These are phyloP conservation scores for Penicillium ochrochloron DNA, from an alignment of 495 filamentous ascomycete genomes.

Conservation along the genomic window DNA sequence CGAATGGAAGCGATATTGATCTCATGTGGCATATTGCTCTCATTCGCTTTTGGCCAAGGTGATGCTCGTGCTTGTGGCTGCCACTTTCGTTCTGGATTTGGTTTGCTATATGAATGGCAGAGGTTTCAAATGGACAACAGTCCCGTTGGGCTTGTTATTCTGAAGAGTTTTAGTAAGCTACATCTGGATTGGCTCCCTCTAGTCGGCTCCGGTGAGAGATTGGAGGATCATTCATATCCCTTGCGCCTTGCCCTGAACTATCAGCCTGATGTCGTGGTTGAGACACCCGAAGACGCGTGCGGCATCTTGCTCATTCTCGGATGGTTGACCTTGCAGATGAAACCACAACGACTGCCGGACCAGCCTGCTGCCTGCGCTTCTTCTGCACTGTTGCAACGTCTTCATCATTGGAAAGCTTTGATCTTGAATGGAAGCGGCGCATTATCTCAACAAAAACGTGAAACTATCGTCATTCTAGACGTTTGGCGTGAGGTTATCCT, in stretches of 20 bases:
- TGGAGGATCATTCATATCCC: too few species aligned
- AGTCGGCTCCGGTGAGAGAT: too few species aligned
- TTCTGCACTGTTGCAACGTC: conserved; percentile 8
- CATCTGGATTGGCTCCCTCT: neutral
- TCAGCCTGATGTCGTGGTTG: too few species aligned
- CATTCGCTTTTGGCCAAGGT: conserved; percentile 50
- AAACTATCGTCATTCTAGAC: conserved; percentile 15
- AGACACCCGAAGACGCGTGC: too few species aligned
- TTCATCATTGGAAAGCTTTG: conserved; percentile 12
- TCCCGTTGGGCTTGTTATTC: neutral
- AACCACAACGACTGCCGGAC: too few species aligned
- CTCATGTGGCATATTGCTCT: conserved; percentile 51
- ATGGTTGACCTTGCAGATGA: too few species aligned
- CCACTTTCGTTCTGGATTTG: conserved; percentile 20
- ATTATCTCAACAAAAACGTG: neutral
- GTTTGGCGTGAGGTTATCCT: conserved; percentile 23
- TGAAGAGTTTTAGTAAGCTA: neutral
- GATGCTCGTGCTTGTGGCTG: conserved; percentile 43
- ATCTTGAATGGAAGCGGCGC: neutral
- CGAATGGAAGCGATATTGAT: conserved; percentile 34
- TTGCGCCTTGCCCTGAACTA: too few species aligned
- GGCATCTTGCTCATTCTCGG: too few species aligned
- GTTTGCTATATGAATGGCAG: conserved; percentile 20
- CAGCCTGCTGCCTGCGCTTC: neutral
- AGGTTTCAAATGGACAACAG: neutral